Evolutionary conservation across 2,329 filamentous ascomycete species (phyloP).

Genomic region (Rhynchosporium secalis): DNA sequence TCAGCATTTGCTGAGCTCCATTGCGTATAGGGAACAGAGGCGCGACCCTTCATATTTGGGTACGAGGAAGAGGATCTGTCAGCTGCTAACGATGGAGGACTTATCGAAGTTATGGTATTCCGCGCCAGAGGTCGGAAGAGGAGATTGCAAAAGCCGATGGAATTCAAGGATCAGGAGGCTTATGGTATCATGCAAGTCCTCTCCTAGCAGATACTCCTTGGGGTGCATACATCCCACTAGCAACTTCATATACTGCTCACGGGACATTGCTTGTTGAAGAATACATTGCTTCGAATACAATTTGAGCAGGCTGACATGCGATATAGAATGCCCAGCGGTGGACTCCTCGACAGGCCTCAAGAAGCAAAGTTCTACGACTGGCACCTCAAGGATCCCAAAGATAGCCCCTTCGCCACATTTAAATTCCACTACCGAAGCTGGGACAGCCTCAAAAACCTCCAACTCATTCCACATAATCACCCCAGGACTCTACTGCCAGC

Average conservation of each 20-base stretch:
- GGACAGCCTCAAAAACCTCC: slow-evolving; percentile 49
- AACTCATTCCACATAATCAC: slow-evolving; percentile 43
- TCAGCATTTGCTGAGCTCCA: too few species aligned
- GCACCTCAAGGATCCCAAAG: slow-evolving; percentile 51
- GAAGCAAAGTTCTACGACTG: slow-evolving; percentile 55
- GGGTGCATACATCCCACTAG: neutral
- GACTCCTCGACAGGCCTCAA: slow-evolving; percentile 53
- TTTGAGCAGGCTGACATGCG: neutral
- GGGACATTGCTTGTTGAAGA: neutral
- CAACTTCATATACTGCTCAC: neutral
- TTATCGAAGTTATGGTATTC: slow-evolving; percentile 56
- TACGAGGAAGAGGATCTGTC: slow-evolving; percentile 35
- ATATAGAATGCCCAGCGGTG: slow-evolving; percentile 52
- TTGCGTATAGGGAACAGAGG: slow-evolving; percentile 44
- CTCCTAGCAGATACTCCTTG: neutral
- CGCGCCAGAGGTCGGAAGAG: slow-evolving; percentile 51
- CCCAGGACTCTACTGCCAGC: slow-evolving; percentile 25
- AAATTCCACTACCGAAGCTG: slow-evolving; percentile 58
- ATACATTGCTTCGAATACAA: too few species aligned
- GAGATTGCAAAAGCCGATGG: slow-evolving; percentile 44
- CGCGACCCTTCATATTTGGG: slow-evolving; percentile 53
- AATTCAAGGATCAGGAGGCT: slow-evolving; percentile 49
- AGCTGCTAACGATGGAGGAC: slow-evolving; percentile 53
- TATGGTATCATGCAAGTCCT: slow-evolving; percentile 55
- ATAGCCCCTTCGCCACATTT: slow-evolving; percentile 54